Evolutionary conservation across 305 asterid genomes (phyloP).

Genomic region (Fraxinus sp.): DNA sequence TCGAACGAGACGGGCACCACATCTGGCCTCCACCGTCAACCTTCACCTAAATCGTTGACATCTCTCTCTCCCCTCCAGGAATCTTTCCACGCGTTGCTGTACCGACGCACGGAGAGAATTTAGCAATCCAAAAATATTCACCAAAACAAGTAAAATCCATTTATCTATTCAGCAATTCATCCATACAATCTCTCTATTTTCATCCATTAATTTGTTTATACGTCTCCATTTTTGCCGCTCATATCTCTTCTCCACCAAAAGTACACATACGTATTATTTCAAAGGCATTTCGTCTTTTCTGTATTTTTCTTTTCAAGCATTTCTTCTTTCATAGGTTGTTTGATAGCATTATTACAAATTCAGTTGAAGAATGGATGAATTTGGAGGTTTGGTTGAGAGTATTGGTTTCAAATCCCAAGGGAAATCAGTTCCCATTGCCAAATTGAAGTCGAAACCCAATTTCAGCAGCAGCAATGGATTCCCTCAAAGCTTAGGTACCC

Average conservation of each 20-base stretch:
- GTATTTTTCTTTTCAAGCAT: neutral
- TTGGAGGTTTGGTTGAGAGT: conserved; percentile 80
- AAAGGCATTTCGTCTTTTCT: neutral
- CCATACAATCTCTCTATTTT: neutral
- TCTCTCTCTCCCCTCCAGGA: neutral
- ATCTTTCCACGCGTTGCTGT: neutral
- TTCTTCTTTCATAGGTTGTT: neutral
- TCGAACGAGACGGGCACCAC: neutral
- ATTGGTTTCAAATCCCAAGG: conserved; percentile 71
- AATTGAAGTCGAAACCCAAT: conserved; percentile 49
- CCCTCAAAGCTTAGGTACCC: conserved; percentile 22
- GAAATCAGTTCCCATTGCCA: conserved; percentile 65
- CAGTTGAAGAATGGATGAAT: conserved; percentile 56
- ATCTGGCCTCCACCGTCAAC: neutral
- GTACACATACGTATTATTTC: neutral
- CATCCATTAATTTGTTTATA: neutral
- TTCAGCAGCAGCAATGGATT: conserved; percentile 30
- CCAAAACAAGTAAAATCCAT: neutral
- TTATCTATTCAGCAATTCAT: neutral
- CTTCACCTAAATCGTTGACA: neutral
- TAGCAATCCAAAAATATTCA: neutral
- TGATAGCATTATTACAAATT: neutral
- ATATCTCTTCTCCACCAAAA: neutral
- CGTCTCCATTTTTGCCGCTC: neutral
- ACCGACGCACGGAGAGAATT: neutral